These are phyloP conservation scores for Chaetomidium leptoderma DNA, from an alignment of 495 filamentous ascomycete species.

Conservation along the genomic window DNA sequence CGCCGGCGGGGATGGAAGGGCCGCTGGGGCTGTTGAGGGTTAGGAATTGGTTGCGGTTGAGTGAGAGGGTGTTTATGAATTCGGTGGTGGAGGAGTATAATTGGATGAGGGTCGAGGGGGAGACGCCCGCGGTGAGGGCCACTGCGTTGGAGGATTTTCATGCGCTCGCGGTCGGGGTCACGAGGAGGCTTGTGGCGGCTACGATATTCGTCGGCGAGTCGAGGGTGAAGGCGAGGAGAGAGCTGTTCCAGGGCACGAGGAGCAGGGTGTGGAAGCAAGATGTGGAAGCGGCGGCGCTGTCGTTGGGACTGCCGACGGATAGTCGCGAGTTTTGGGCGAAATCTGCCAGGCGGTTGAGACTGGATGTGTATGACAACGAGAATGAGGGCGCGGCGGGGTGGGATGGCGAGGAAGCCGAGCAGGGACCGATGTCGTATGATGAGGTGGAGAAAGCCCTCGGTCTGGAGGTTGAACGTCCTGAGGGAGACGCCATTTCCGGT, in stretches of 20 bases:
- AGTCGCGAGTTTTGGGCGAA: conserved; percentile 54
- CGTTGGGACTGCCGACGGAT: conserved; percentile 46
- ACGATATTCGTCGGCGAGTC: conserved; percentile 61
- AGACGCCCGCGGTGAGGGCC: conserved; percentile 59
- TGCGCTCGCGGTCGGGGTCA: conserved; percentile 60
- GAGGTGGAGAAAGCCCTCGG: conserved; percentile 49
- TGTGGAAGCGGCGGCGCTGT: conserved; percentile 60
- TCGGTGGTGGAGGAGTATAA: conserved; percentile 57
- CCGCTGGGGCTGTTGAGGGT: conserved; percentile 48
- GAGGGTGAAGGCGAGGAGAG: conserved; percentile 43
- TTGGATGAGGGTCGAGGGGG: conserved; percentile 52
- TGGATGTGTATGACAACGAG: conserved; percentile 51
- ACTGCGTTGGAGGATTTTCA: conserved; percentile 72
- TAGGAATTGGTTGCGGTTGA: conserved; percentile 59
- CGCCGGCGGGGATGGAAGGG: neutral
- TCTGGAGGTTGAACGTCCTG: conserved; percentile 12
- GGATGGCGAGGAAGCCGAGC: conserved; percentile 18
- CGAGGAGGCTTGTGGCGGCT: conserved; percentile 62
- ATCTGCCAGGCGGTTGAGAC: conserved; percentile 53
- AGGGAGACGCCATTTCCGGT: conserved; percentile 1
- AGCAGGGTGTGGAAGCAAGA: conserved; percentile 53
- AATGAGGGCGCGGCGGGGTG: conserved; percentile 20
- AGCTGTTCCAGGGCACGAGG: conserved; percentile 30
- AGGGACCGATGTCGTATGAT: conserved; percentile 42
- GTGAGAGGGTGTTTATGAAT: conserved; percentile 75